Base-by-base conservation (phyloP, 2,329 filamentous ascomycete species). In the Neofusicoccum parvum region DNA sequence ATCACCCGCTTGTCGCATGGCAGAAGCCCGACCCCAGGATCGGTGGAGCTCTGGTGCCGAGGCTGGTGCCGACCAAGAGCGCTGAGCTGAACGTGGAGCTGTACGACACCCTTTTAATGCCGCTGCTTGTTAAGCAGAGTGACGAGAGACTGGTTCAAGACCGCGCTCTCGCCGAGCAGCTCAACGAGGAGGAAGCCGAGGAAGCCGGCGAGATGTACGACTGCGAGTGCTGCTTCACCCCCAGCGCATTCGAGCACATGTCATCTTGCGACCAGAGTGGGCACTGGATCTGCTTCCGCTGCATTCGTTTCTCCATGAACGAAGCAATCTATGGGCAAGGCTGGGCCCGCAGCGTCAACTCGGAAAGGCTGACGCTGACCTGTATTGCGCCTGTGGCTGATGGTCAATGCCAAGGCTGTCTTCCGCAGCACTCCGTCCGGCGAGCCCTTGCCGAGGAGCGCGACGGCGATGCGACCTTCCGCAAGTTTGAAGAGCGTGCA, bases 271-370 rank as follows among this genome's bases (percentile, higher is more conserved):
- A 86, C 72, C 78, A 82, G 37, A 83, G 86, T 2, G 88, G 87
- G 1, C 92, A 95, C 78, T 86, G 91, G 73, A 83, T 94, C 64
- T 95, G 92, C 79, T 89, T 94, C 78, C 86, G 87, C 51, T 98
- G 95, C 77, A 89, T 98, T 59, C 89, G 90, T 68, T 88, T 90
- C 69, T 90, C 93, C 11, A 85, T 94, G 66, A 90, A 90, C 58
- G 94, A 98, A 75, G 93, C 94, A 1, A 81, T 98, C 0, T 98
- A 96, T 74, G 95, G 95, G 0, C 95, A 98, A 76, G 92, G 92
- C 62, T 97, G 94, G 92, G 86, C 88, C 58, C 88, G 90, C 66
- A 95, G 87, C 71, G 90, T 97, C 70, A 86, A 95, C 73, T 78
- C 87, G 34, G 84, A 88, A 66, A 87, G 84, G 43, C 91, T 91